These are phyloP conservation scores for Plasmopara viticola DNA, from an alignment of 352 stramenopile genomes.

Conservation along the genomic window DNA sequence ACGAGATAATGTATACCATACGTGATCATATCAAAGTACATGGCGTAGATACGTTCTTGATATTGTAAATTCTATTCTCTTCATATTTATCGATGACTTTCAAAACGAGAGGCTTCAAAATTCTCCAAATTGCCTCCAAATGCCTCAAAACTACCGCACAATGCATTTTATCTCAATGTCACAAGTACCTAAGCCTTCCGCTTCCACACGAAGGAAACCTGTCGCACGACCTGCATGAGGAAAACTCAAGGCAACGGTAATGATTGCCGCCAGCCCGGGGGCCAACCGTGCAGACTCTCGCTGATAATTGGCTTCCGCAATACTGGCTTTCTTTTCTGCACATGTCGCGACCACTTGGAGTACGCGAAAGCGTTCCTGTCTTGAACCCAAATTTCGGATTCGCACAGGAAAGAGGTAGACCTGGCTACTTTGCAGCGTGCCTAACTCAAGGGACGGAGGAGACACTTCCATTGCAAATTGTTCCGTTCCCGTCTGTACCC, in stretches of 20 bases:
- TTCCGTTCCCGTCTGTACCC: constrained; percentile 2
- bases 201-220: constrained; percentile 43
- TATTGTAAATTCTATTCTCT: no score
- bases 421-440: constrained; percentile 31
- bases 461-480: constrained; percentile 59
- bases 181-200: constrained; percentile 40
- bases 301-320: constrained; percentile 53
- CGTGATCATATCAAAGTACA: no score
- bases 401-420: constrained; percentile 66
- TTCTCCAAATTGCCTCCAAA: no score
- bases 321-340: constrained; percentile 31
- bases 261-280: constrained; percentile 47
- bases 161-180: constrained; percentile 43
- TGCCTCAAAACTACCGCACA: constrained; percentile 27
- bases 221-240: constrained; percentile 38
- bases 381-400: constrained; percentile 57
- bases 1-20: no score
- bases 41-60: no score
- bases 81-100: no score
- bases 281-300: constrained; percentile 49
- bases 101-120: no score
- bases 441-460: constrained; percentile 35
- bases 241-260: constrained; percentile 62
- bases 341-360: constrained; percentile 36
- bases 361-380: constrained; percentile 64